These are phyloP conservation scores for Cladosporium sphaerospermum DNA, from an alignment of 2,329 filamentous ascomycete species.

Conservation along the genomic window DNA sequence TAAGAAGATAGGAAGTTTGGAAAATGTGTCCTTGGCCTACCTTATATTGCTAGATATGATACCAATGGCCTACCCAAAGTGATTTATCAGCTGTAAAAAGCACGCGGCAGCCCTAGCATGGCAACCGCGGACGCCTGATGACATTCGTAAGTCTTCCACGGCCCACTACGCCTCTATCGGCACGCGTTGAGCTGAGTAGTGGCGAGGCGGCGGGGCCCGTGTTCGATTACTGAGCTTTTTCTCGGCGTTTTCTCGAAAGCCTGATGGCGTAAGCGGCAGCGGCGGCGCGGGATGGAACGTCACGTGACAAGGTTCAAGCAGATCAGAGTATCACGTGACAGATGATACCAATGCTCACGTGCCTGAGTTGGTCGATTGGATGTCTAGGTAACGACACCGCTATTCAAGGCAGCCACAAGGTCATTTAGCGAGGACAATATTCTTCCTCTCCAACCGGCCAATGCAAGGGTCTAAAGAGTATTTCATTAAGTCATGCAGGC, in stretches of 20 bases:
- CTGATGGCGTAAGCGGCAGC: neutral
- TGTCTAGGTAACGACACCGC: too few species aligned
- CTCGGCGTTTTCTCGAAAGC: neutral
- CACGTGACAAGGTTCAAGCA: too few species aligned
- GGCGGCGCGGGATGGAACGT: too few species aligned
- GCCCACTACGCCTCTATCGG: neutral
- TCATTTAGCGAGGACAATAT: too few species aligned
- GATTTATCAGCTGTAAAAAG: slow-evolving; percentile 8
- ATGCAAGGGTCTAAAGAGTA: neutral
- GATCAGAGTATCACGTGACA: too few species aligned
- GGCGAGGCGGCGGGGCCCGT: too few species aligned
- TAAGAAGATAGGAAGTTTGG: too few species aligned
- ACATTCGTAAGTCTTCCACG: slow-evolving; percentile 8
- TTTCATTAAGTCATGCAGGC: slow-evolving; percentile 8
- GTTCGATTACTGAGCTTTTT: neutral
- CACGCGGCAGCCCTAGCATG: slow-evolving; percentile 1
- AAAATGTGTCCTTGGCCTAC: neutral
- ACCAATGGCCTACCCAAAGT: neutral
- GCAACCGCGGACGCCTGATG: neutral
- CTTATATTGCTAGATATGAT: neutral
- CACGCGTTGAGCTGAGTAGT: too few species aligned
- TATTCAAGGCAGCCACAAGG: too few species aligned
- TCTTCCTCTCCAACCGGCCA: too few species aligned
- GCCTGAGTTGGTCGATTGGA: too few species aligned
- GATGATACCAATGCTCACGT: too few species aligned